Evolutionary conservation across 2,329 filamentous ascomycete genomes (phyloP).

Genomic region (Hypoxylon sp.): DNA sequence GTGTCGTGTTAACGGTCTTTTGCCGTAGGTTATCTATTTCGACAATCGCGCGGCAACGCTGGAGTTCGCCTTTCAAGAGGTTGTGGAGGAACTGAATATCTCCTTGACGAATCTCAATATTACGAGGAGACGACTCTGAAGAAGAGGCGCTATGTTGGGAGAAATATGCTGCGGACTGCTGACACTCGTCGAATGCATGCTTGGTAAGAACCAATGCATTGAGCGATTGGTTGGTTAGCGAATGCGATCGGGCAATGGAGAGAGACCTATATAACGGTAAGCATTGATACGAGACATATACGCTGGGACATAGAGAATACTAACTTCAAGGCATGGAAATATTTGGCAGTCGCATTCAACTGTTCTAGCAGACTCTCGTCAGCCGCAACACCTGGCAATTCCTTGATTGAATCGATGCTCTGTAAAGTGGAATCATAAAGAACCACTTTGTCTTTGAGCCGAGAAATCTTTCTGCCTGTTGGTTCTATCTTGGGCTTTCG

Average conservation of each 20-base stretch:
- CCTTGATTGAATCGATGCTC: slow-evolving; percentile 90
- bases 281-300: slow-evolving; percentile 16
- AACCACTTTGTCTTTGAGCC: slow-evolving; percentile 87
- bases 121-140: slow-evolving; percentile 67
- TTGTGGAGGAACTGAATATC: slow-evolving; percentile 72
- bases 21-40: slow-evolving; percentile 79
- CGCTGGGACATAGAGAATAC: slow-evolving; percentile 48
- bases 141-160: slow-evolving; percentile 56
- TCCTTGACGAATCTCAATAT: slow-evolving; percentile 74
- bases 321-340: slow-evolving; percentile 91
- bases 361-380: slow-evolving; percentile 83
- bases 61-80: slow-evolving; percentile 79
- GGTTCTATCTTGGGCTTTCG: slow-evolving; percentile 66
- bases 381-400: slow-evolving; percentile 89
- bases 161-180: slow-evolving; percentile 65
- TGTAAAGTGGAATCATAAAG: slow-evolving; percentile 93
- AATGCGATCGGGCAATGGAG: slow-evolving; percentile 87
- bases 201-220: slow-evolving; percentile 90
- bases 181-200: slow-evolving; percentile 75
- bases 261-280: slow-evolving; percentile 72
- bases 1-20: slow-evolving; percentile 59
- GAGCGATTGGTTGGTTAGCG: slow-evolving; percentile 77
- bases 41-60: slow-evolving; percentile 87
- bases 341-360: slow-evolving; percentile 82
- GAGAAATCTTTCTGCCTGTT: slow-evolving; percentile 80